A percentile compares a stretch with the other conserved stretches of the same genome.
Evolutionary conservation across 768 basidiomycete species (phyloP).

Genomic region (Candolleomyces aberdarensis): DNA sequence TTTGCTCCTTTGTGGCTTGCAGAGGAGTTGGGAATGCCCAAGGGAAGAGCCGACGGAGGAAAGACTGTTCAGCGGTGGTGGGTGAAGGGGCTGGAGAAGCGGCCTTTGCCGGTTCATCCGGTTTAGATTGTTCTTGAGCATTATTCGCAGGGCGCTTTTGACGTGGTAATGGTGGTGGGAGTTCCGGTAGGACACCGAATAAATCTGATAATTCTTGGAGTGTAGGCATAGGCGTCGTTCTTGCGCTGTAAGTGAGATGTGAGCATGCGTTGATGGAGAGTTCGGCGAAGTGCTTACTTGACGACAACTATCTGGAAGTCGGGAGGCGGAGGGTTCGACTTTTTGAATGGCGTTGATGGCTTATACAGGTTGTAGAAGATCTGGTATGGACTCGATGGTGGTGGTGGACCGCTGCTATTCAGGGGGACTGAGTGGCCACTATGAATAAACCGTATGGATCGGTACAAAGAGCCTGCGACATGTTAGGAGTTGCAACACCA

Average conservation of each 20-base stretch:
- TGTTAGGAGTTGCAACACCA: background rate
- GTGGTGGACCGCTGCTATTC: conserved; percentile 22
- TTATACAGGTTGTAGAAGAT: conserved; percentile 93
- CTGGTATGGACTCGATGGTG: conserved; percentile 53
- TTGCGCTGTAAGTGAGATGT: conserved; percentile 50
- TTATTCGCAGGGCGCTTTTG: conserved; percentile 26
- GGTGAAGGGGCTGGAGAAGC: conserved; percentile 5
- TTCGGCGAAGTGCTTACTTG: conserved; percentile 45
- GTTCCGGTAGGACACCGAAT: conserved; percentile 68
- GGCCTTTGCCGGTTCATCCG: conserved; percentile 9
- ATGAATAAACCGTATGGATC: conserved; percentile 67
- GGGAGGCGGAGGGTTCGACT: conserved; percentile 70
- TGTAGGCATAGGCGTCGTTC: conserved; percentile 79
- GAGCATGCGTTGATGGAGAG: background rate
- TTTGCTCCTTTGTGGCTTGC: conserved; percentile 3
- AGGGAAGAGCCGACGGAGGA: conserved; percentile 15
- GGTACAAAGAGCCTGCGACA: conserved; percentile 61
- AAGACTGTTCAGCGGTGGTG: conserved; percentile 1
- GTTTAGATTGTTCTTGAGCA: conserved; percentile 10
- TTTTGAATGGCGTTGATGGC: conserved; percentile 81
- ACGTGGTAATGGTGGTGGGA: conserved; percentile 57
- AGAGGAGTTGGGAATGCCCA: conserved; percentile 25
- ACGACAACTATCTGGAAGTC: conserved; percentile 87
- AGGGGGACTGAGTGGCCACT: conserved; percentile 57
- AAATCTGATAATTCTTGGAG: conserved; percentile 73